Conservation (phyloP, 495 filamentous ascomycete genomes). For the Alectoria sarmentosa region DNA sequence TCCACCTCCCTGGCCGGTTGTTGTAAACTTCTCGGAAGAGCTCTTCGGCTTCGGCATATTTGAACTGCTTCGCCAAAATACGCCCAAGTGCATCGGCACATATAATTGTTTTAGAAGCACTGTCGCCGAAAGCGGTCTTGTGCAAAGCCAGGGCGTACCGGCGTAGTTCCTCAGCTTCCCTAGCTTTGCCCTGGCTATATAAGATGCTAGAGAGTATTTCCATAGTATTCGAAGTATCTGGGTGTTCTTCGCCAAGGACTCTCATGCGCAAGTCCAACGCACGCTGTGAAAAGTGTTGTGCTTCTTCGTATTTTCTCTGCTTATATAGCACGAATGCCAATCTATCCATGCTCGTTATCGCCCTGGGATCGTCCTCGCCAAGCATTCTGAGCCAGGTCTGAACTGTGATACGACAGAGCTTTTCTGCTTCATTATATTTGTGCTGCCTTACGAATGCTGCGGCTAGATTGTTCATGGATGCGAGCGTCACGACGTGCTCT, state of each 20-base stretch:
- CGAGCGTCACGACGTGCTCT: background rate
- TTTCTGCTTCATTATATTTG: background rate
- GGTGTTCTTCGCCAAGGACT: conserved; percentile 28
- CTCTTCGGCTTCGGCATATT: background rate
- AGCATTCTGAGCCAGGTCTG: conserved; percentile 17
- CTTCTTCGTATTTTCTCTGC: conserved; percentile 29
- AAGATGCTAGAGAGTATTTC: too few species aligned
- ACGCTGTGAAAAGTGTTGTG: conserved; percentile 24
- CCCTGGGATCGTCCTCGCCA: conserved; percentile 28
- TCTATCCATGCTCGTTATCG: conserved; percentile 26
- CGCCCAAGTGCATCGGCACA: too few species aligned
- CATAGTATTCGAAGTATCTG: conserved; percentile 10
- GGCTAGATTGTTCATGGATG: background rate
- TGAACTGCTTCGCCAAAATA: too few species aligned
- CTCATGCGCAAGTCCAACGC: conserved; percentile 24
- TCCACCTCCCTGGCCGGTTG: background rate
- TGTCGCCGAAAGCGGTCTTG: too few species aligned
- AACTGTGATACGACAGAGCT: background rate
- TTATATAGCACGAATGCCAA: conserved; percentile 24
- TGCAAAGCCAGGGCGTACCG: too few species aligned
- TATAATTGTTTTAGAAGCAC: too few species aligned
- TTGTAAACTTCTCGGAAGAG: background rate
- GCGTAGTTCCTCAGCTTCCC: too few species aligned
- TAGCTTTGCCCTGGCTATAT: too few species aligned
- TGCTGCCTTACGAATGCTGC: background rate